Evolutionary conservation across 495 filamentous ascomycete genomes (phyloP).

Genomic region (Pyrenopolyporus hunteri): DNA sequence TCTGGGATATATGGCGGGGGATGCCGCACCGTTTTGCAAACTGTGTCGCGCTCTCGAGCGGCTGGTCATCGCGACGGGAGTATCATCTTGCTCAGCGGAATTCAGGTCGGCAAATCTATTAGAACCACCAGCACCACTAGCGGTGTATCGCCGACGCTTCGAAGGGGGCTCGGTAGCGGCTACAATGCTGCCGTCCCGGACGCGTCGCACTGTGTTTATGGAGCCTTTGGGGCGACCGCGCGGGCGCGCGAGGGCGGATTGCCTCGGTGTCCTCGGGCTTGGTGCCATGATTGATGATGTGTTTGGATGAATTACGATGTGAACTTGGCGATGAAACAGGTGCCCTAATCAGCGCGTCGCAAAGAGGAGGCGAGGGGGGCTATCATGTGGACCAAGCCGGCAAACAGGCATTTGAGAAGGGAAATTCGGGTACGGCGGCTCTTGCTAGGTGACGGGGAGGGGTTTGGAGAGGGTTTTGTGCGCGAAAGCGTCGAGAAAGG

Average conservation of each 20-base stretch:
- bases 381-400: constrained; percentile 34
- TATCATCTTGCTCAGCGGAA: constrained; percentile 57
- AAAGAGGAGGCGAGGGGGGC: constrained; percentile 42
- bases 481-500: constrained; percentile 1
- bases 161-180: constrained; percentile 59
- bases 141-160: constrained; percentile 67
- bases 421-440: constrained; percentile 1
- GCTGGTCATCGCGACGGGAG: constrained; percentile 40
- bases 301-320: constrained; percentile 26
- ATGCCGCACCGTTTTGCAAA: constrained; percentile 42
- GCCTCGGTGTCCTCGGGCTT: constrained; percentile 50
- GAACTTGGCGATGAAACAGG: constrained; percentile 35
- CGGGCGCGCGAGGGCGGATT: constrained; percentile 47
- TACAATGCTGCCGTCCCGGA: constrained; percentile 43
- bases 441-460: neutral
- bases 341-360: constrained; percentile 45
- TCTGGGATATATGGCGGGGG: constrained; percentile 52
- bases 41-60: constrained; percentile 45
- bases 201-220: constrained; percentile 50
- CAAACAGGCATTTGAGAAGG: constrained; percentile 45
- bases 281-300: constrained; percentile 47
- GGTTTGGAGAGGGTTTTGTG: neutral
- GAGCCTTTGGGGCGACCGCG: constrained; percentile 52
- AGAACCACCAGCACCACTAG: constrained; percentile 80
- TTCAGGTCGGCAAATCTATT: constrained; percentile 75